These are phyloP conservation scores for Hylodesmum podocarpum DNA, from an alignment of 306 rosid species.

Conservation along the genomic window DNA sequence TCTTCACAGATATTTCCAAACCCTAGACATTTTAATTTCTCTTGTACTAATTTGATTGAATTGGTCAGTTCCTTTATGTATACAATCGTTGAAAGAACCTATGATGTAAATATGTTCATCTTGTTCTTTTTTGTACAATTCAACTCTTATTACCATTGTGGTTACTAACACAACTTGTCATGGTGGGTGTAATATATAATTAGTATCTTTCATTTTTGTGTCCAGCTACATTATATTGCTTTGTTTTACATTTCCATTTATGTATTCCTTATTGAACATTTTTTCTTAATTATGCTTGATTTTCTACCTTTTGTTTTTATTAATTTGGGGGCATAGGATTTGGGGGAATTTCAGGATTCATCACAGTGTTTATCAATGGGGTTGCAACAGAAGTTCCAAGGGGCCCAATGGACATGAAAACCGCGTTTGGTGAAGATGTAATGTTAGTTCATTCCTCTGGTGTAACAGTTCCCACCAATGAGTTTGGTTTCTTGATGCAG, in stretches of 20 bases:
- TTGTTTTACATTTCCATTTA: background rate
- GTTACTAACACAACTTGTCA: background rate
- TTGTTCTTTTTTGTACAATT: background rate
- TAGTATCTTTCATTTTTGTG: background rate
- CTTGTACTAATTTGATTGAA: background rate
- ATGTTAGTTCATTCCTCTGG: slow-evolving; percentile 84
- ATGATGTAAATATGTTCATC: background rate
- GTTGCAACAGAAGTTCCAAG: slow-evolving; percentile 71
- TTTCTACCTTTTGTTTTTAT: background rate
- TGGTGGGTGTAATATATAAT: background rate
- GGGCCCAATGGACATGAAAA: slow-evolving; percentile 65
- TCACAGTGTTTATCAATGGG: slow-evolving; percentile 84
- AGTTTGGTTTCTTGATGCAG: slow-evolving; percentile 66
- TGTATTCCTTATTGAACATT: background rate
- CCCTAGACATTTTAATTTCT: background rate
- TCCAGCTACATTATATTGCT: background rate
- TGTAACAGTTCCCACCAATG: slow-evolving; percentile 65
- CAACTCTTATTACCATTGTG: background rate
- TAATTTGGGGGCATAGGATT: slow-evolving; percentile 10
- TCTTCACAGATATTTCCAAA: background rate
- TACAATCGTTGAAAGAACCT: background rate
- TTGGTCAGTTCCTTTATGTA: background rate
- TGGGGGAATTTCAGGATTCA: slow-evolving; percentile 48
- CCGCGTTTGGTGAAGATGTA: slow-evolving; percentile 69
- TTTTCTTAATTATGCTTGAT: background rate